A percentile compares a stretch with the other conserved stretches of the same genome.
Evolutionary conservation across 257 asterid species (phyloP).

Genomic region (Prunella vulgaris): DNA sequence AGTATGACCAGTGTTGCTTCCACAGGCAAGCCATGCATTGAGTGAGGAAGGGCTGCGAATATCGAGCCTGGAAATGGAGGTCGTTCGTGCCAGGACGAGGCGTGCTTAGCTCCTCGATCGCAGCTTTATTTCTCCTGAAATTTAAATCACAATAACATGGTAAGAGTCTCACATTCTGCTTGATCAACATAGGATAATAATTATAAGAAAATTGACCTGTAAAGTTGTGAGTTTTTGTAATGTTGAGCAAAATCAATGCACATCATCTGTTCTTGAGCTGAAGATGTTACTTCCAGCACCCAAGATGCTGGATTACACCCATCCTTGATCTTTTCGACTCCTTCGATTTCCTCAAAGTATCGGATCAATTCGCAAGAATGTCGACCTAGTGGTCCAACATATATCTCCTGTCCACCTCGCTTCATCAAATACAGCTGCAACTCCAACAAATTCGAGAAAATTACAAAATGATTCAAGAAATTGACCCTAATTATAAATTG

Average conservation of each 20-base stretch:
- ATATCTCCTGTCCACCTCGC: constrained; percentile 72
- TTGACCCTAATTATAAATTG: too few relatives aligned
- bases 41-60: constrained; percentile 37
- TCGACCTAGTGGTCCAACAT: constrained; percentile 61
- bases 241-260: constrained; percentile 40
- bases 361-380: constrained; percentile 41
- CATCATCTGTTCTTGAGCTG: constrained; percentile 36
- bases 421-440: constrained; percentile 45
- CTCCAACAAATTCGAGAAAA: too few relatives aligned
- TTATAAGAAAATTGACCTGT: not conserved
- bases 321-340: constrained; percentile 41
- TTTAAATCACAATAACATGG: not conserved
- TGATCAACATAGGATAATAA: too few relatives aligned
- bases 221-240: constrained; percentile 44
- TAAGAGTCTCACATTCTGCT: too few relatives aligned
- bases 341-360: constrained; percentile 48
- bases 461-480: too few relatives aligned
- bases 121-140: constrained; percentile 40
- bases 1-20: constrained; percentile 84
- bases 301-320: constrained; percentile 72
- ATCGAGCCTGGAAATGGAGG: constrained; percentile 30
- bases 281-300: constrained; percentile 59
- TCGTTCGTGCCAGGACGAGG: constrained; percentile 38
- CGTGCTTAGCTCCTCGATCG: constrained; percentile 37
- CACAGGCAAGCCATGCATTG: constrained; percentile 77